A percentile compares a stretch with the other conserved stretches of the same genome.
These are phyloP conservation scores for Citrullus amarus DNA, from an alignment of 306 rosid species.

Conservation along the genomic window DNA sequence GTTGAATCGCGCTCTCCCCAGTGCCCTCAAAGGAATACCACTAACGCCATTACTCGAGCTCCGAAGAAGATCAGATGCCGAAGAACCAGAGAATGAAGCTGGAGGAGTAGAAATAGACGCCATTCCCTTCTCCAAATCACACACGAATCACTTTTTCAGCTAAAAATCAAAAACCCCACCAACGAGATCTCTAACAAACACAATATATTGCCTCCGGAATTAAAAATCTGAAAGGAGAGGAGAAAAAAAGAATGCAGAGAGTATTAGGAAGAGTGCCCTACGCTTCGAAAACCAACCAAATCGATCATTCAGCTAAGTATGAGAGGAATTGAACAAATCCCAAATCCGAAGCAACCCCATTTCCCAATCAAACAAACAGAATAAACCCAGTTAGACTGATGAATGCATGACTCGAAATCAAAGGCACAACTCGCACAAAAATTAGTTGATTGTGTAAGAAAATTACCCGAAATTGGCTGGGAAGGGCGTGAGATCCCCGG, in stretches of 20 bases:
- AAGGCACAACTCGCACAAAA: too few relatives aligned
- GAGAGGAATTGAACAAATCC: slow-evolving; percentile 5
- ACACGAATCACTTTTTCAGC: slow-evolving; percentile 19
- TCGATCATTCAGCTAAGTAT: slow-evolving; percentile 3
- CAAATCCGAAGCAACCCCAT: neutral
- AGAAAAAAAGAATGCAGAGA: neutral
- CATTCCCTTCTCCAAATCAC: slow-evolving; percentile 35
- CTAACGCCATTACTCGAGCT: slow-evolving; percentile 52
- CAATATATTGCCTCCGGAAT: slow-evolving; percentile 12
- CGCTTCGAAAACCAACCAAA: neutral
- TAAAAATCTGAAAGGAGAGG: slow-evolving; percentile 9
- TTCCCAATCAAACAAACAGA: neutral
- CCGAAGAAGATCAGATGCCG: slow-evolving; percentile 82
- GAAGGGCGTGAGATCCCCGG: slow-evolving; percentile 16
- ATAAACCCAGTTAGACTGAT: neutral
- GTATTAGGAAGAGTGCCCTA: neutral
- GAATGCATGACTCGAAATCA: neutral
- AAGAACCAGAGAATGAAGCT: slow-evolving; percentile 34
- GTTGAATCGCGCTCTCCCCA: slow-evolving; percentile 44
- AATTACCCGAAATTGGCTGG: slow-evolving; percentile 28
- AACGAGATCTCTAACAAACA: slow-evolving; percentile 21
- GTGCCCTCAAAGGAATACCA: slow-evolving; percentile 56
- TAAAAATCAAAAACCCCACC: slow-evolving; percentile 14
- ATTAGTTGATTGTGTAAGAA: neutral
- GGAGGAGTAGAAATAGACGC: slow-evolving; percentile 49